Evolutionary conservation across 1,139 yeast genomes (phyloP), one percentile per base, ranked within the genome.

Genomic region (Scheffersomyces cryptocercus): DNA sequence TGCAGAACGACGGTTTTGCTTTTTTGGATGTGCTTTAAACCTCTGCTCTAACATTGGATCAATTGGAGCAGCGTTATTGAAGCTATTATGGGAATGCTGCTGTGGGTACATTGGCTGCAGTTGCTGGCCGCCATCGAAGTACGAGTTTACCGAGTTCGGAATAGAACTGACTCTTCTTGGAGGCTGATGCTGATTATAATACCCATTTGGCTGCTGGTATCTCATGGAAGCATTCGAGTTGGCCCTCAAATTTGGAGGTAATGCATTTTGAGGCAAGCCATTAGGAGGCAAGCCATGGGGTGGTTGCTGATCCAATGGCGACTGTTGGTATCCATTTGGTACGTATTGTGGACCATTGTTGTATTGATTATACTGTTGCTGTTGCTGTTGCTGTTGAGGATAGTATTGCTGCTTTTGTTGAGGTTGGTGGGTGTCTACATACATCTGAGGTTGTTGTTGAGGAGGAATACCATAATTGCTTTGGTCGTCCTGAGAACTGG

Each of bases 231-330:
- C 49, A 37, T 51, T 48, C 12, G 52, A 48, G 32, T 41, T 45
- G 8, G 47, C 40, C 15, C 62, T 50, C 42, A 65, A 58, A 42
- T 58, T 59, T 11, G 64, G 58, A 4, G 70, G 70, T 15, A 65
- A 53, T 32, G 56, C 57, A 40, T 59, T 61, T n/a, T 54, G 56
- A 0, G 70, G 64, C 49, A 66, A 45, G 2, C 72, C 72, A 37
- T 61, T 64, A n/a, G 64, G 45, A n/a, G 73, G 72, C 35, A 67
- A 60, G 1, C 70, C 73, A 41, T 68, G 70, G 1, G 73, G 73
- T 11, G 68, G 72, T 26, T 38, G 44, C 29, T 41, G 41, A 34
- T 40, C 39, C 36, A 36, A 30, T n/a, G 43, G 43, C 24, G 36
- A 32, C 29, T 39, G 29, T n/a, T 30, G 40, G 11, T 16, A 36